These are phyloP conservation scores for Cladosporium sp. DNA, from an alignment of 2,329 filamentous ascomycete genomes.

Conservation along the genomic window DNA sequence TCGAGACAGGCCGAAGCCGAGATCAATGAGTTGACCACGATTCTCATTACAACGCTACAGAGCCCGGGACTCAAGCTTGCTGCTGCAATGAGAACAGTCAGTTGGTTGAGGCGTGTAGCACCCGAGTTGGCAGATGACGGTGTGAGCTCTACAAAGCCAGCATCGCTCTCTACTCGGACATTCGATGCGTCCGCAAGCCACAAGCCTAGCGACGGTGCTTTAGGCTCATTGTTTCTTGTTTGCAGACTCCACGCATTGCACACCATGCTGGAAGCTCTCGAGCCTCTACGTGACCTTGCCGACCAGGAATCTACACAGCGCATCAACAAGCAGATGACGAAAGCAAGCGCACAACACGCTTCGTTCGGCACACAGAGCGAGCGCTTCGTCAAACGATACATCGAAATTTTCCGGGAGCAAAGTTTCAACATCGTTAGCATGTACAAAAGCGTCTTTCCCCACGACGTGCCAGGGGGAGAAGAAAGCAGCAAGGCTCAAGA, in stretches of 20 bases:
- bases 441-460: constrained; percentile 83
- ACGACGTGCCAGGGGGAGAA: constrained; percentile 40
- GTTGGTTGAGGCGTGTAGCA: constrained; percentile 81
- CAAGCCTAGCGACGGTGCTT: constrained; percentile 52
- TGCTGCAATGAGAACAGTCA: constrained; percentile 81
- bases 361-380: constrained; percentile 88
- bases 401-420: constrained; percentile 96
- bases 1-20: constrained; percentile 73
- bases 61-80: constrained; percentile 79
- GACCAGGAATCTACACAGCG: constrained; percentile 69
- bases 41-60: constrained; percentile 73
- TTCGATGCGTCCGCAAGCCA: constrained; percentile 23
- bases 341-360: constrained; percentile 33
- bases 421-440: constrained; percentile 94
- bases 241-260: constrained; percentile 78
- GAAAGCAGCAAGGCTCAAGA: neutral
- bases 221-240: constrained; percentile 81
- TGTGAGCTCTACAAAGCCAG: constrained; percentile 25
- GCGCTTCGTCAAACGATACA: constrained; percentile 86
- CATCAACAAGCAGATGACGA: constrained; percentile 24
- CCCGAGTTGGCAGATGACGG: constrained; percentile 63
- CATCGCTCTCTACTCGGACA: constrained; percentile 26
- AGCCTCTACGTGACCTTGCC: constrained; percentile 80
- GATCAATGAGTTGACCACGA: constrained; percentile 82
- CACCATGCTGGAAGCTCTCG: constrained; percentile 73